Evolutionary conservation across 768 basidiomycete species (phyloP), one percentile per base, ranked within the genome.

Genomic region (Lenzites betulinus): DNA sequence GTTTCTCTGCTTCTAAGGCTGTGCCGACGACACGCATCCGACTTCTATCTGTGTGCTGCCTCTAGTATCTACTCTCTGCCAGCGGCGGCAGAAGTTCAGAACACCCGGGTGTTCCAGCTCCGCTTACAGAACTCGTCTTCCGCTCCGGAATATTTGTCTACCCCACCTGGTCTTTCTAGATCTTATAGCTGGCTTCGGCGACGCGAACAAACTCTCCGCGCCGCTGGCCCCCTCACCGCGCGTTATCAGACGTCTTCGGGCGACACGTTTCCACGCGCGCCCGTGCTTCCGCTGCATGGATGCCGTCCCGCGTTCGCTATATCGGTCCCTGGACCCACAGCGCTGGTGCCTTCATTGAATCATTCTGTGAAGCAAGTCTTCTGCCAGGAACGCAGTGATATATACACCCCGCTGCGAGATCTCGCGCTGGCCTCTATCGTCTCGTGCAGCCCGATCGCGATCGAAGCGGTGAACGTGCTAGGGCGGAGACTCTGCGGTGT

Each of bases 361-460:
- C 48, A 28, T 36, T 18, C 26, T 18, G 16, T 25, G 30, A 33
- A 33, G 30, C 12, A 4, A 33, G n/a, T 23, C 41, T 33, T 33
- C 53, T 54, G n/a, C 53, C 42, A 54, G 53, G 53, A 35, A 54
- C 42, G 30, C 13, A 16, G n/a, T n/a, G n/a, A n/a, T n/a, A n/a
- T n/a, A n/a, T n/a, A n/a, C n/a, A 18, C 22, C 42, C n/a, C n/a
- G n/a, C n/a, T n/a, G n/a, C 42, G n/a, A 43, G 52, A 54, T 54
- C 52, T 44, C 52, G 52, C 26, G 30, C n/a, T n/a, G n/a, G n/a
- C n/a, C n/a, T n/a, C n/a, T 54, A 42, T 35, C 41, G 43, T 12
- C 43, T 9, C 20, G 35, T 46, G n/a, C 56, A 57, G 50, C 50
- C 56, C 42, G 39, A 57, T 57, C 56, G 56, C 56, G 56, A 57